Conservation (phyloP, 2,329 filamentous ascomycete genomes). For the Aspergillus eucalypticola region DNA sequence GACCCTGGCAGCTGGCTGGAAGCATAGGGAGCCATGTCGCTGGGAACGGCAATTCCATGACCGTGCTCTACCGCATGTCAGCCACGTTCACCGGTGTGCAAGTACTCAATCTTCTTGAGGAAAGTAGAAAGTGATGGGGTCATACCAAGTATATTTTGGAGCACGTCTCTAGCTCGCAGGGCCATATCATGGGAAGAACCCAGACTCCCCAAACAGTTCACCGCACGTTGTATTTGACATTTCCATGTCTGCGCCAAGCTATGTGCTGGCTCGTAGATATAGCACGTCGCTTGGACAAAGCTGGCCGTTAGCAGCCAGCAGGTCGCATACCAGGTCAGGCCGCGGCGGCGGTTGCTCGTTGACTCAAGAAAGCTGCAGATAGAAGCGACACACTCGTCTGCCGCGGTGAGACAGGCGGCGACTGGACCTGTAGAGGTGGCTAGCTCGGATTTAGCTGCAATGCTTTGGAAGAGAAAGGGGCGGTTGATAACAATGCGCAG, state of each 20-base stretch:
- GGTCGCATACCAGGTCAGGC: slow-evolving; percentile 25
- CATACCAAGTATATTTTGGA: slow-evolving; percentile 22
- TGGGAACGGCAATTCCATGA: slow-evolving; percentile 1
- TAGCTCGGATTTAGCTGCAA: slow-evolving; percentile 19
- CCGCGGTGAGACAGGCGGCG: slow-evolving; percentile 20
- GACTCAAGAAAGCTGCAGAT: slow-evolving; percentile 23
- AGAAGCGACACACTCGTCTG: slow-evolving; percentile 23
- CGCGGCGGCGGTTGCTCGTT: slow-evolving; percentile 18
- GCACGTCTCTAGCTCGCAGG: slow-evolving; percentile 18
- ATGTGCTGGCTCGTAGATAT: slow-evolving; percentile 22
- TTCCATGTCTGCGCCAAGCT: slow-evolving; percentile 17
- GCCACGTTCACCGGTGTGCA: too few species aligned
- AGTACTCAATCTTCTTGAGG: background rate
- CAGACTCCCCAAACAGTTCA: slow-evolving; percentile 20
- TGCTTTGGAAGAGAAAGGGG: slow-evolving; percentile 23
- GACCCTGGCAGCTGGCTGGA: slow-evolving; percentile 9
- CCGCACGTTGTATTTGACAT: slow-evolving; percentile 18
- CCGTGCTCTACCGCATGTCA: slow-evolving; percentile 3
- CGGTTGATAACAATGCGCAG: slow-evolving; percentile 26
- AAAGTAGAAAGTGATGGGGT: background rate
- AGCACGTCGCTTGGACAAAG: slow-evolving; percentile 26
- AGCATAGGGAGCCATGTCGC: slow-evolving; percentile 7
- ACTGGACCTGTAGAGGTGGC: slow-evolving; percentile 15
- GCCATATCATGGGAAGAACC: slow-evolving; percentile 25
- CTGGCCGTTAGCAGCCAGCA: slow-evolving; percentile 27